Conservation (phyloP, 2,329 filamentous ascomycete species). For the Stagonosporopsis cucurbitacearum region DNA sequence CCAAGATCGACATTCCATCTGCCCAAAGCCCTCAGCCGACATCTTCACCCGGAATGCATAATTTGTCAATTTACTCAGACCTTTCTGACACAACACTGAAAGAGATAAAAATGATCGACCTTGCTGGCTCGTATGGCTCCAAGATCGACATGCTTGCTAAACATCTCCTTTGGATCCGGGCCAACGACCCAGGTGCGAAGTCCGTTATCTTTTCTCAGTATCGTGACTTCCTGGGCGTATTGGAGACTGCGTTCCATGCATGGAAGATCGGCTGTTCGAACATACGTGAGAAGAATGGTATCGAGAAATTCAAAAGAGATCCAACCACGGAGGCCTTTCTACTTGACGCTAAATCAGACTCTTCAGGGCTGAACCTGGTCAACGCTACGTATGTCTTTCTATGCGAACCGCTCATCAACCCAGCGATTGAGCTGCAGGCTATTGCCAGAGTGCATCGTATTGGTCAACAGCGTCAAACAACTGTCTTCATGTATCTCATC, state of each 20-base stretch:
- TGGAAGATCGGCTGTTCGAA: conserved; percentile 77
- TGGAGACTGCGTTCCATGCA: conserved; percentile 71
- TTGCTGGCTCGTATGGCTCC: conserved; percentile 78
- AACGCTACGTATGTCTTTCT: conserved; percentile 94
- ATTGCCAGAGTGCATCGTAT: conserved; percentile 96
- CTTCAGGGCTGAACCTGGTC: conserved; percentile 87
- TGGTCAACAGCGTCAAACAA: conserved; percentile 85
- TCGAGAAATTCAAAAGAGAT: conserved; percentile 78
- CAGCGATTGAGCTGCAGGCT: conserved; percentile 90
- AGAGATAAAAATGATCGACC: conserved; percentile 81
- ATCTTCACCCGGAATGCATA: conserved; percentile 34
- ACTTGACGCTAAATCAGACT: conserved; percentile 86
- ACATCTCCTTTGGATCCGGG: conserved; percentile 84
- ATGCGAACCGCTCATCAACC: conserved; percentile 92
- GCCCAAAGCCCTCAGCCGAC: conserved; percentile 25
- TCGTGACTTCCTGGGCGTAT: conserved; percentile 76
- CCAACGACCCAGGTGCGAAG: conserved; percentile 85
- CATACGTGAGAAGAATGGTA: conserved; percentile 72
- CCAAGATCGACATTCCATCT: conserved; percentile 63
- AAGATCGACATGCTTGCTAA: conserved; percentile 79
- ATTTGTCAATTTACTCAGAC: conserved; percentile 74
- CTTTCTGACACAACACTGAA: conserved; percentile 74
- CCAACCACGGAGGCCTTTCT: conserved; percentile 80
- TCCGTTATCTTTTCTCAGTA: conserved; percentile 96
- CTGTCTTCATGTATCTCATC: conserved; percentile 95